These are phyloP conservation scores for Cladosporium sphaerospermum DNA, from an alignment of 2,329 filamentous ascomycete genomes.

Conservation along the genomic window DNA sequence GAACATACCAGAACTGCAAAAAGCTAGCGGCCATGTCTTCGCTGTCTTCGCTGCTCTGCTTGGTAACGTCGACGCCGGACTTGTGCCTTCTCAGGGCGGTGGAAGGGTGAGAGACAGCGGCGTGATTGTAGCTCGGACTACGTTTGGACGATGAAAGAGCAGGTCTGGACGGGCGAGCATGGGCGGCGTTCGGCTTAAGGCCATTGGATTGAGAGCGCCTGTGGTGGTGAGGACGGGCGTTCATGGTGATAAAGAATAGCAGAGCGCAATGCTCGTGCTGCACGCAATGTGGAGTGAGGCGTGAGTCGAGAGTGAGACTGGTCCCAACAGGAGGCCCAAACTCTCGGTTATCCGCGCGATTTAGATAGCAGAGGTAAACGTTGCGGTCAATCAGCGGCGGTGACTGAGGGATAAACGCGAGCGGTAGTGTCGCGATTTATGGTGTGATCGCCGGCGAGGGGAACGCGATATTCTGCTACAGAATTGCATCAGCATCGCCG, in stretches of 20 bases:
- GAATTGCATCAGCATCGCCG: constrained; percentile 3
- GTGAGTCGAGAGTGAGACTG: neutral
- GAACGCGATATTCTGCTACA: constrained; percentile 1
- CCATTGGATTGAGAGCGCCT: constrained; percentile 9
- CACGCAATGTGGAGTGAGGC: neutral
- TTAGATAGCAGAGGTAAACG: neutral
- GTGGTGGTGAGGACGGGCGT: constrained; percentile 2
- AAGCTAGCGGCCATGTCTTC: constrained; percentile 49
- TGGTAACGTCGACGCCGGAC: neutral
- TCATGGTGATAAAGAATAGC: constrained; percentile 1
- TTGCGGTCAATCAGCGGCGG: constrained; percentile 2
- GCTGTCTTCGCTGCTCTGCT: constrained; percentile 31
- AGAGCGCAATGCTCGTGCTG: neutral
- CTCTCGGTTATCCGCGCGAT: constrained; percentile 11
- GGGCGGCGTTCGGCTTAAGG: constrained; percentile 4
- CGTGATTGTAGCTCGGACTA: constrained; percentile 1
- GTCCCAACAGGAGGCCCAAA: constrained; percentile 3
- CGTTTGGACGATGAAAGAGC: constrained; percentile 4
- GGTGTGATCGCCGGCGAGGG: neutral
- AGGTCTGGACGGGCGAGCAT: constrained; percentile 5
- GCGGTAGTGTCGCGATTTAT: constrained; percentile 4
- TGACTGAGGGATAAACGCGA: neutral
- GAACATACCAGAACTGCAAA: constrained; percentile 46
- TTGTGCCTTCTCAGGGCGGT: constrained; percentile 3
- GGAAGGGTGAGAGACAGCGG: neutral